Base-by-base conservation (phyloP, 2,329 filamentous ascomycete species). In the Sclerotinia nivalis region DNA sequence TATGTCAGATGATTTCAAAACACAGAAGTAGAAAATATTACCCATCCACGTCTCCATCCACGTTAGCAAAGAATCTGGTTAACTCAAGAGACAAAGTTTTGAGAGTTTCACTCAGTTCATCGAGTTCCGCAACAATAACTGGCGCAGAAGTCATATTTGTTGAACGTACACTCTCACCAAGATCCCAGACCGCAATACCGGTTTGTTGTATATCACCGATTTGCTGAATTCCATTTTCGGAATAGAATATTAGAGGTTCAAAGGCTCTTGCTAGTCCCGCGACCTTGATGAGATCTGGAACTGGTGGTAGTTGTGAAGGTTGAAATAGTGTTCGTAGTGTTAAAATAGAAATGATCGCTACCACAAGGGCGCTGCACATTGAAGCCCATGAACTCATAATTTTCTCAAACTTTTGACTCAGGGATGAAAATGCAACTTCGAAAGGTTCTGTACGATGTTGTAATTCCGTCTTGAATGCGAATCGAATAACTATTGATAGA, bases 161-260 rank as follows among this genome's bases (percentile, higher is more conserved):
- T 7, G 87, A 89, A 64, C 94, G 88, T 69, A 97, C 91, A 73
- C 91, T 96, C 84, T 97, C 95, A 70, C 93, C 91, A 8, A 98
- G 85, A 79, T 98, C 95, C 92, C 94, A 97, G 37, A 98, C 93
- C 0, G 95, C 95, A 45, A 97, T 90, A 56, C 93, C 93, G 0
- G 94, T 97, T 68, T 96, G 93, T 80, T 97, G 93, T 62, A 98
- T 83, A 73, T 96, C 93, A 70, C 91, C 89, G 54, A 97, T 93
- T 77, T 97, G 93, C 50, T 89, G 87, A 56, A 93, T 89, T 12
- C 93, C 93, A 78, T 94, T 91, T 77, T 97, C 93, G 0, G 93
- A 97, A 78, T 96, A 97, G 82, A 96, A 96, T 72, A 98, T 96
- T 58, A 97, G 86, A 8, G 95, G 95, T 79, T 97, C 95, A 77